phyloP scores from a whole-genome alignment of 2,329 filamentous ascomycete genomes.

The Claviceps cyperi region DNA sequence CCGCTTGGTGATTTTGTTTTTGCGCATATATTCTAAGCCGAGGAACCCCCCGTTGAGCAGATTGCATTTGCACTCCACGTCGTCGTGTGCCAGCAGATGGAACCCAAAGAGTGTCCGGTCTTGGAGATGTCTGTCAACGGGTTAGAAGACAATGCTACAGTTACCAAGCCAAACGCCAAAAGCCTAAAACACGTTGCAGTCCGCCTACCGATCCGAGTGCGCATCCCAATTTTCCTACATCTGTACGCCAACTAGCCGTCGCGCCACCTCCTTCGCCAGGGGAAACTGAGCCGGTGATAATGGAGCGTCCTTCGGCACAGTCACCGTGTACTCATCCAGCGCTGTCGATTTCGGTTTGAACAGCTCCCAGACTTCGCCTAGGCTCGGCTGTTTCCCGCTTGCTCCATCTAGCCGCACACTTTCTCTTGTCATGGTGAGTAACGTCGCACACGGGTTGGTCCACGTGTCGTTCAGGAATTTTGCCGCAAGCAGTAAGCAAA shows the following conservation, averaged over 20 bases:
- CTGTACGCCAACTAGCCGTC: neutral
- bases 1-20: conserved; percentile 10
- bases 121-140: neutral
- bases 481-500: conserved; percentile 3
- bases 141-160: neutral
- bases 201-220: neutral
- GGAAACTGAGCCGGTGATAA: too few relatives aligned
- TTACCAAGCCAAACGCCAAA: too few relatives aligned
- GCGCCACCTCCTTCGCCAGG: neutral
- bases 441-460: conserved; percentile 13
- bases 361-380: neutral
- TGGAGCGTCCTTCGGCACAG: neutral
- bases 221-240: conserved; percentile 1
- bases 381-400: neutral
- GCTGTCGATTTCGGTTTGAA: neutral
- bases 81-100: neutral
- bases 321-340: neutral
- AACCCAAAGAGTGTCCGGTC: neutral
- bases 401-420: neutral
- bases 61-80: neutral
- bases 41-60: conserved; percentile 8
- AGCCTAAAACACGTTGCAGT: too few relatives aligned
- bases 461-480: conserved; percentile 11
- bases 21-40: conserved; percentile 8
- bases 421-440: conserved; percentile 9